Conservation (phyloP, 345 rosid genomes). For the Adansonia digitata region DNA sequence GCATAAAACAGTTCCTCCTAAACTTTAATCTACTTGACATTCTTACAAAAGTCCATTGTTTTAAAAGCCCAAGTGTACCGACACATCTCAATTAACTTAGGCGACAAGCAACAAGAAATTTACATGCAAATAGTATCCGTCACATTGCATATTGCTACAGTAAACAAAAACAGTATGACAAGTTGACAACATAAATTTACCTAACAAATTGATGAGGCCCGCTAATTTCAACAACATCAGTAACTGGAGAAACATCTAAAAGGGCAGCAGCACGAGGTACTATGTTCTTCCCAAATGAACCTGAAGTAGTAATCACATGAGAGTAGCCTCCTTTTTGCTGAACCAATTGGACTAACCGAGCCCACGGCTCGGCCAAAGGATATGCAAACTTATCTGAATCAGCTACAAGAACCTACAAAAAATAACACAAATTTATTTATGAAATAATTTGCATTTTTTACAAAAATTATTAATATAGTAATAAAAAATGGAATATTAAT, state of each 20-base stretch:
- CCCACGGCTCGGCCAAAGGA: slow-evolving; percentile 89
- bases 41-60: not conserved
- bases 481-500: not conserved
- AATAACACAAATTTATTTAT: not conserved
- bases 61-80: not conserved
- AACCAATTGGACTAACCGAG: slow-evolving; percentile 68
- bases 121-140: not conserved
- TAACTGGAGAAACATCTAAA: slow-evolving; percentile 86
- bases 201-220: slow-evolving; percentile 65
- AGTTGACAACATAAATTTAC: slow-evolving; percentile 32
- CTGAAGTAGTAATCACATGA: slow-evolving; percentile 65
- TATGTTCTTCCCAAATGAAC: slow-evolving; percentile 87
- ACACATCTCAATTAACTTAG: not conserved
- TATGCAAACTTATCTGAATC: slow-evolving; percentile 70
- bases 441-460: not conserved
- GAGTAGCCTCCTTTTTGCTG: slow-evolving; percentile 64
- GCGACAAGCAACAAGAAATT: not conserved
- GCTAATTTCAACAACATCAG: slow-evolving; percentile 74
- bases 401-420: slow-evolving; percentile 71
- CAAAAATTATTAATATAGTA: not conserved
- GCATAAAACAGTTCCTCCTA: not conserved
- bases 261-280: slow-evolving; percentile 92
- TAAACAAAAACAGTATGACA: not conserved
- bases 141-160: not conserved
- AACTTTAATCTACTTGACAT: not conserved